phyloP scores from a whole-genome alignment of 1,284 basidiomycete genomes.

The Agroathelia rolfsii region DNA sequence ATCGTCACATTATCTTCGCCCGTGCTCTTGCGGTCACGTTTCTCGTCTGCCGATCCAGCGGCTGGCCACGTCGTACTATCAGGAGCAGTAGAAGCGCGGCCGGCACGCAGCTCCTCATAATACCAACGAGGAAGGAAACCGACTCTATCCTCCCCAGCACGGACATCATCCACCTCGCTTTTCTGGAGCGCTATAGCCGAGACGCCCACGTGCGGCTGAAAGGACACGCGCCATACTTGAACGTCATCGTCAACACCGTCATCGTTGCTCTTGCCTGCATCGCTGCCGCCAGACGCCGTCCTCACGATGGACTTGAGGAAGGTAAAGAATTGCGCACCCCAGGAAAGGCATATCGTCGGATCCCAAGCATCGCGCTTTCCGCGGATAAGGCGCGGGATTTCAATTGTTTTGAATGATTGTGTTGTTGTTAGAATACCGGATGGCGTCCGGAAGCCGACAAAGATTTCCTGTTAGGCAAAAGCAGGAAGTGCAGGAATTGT shows the following conservation, averaged over 20 bases:
- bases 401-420: slow-evolving; percentile 62
- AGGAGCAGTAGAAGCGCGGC: no score
- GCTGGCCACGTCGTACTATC: no score
- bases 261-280: slow-evolving; percentile 9
- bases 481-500: not conserved
- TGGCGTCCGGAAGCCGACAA: slow-evolving; percentile 87
- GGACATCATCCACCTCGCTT: slow-evolving; percentile 44
- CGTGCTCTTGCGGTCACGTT: no score
- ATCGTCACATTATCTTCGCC: no score
- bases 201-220: slow-evolving; percentile 46
- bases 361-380: slow-evolving; percentile 73
- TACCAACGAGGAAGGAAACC: slow-evolving; percentile 70
- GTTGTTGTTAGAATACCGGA: slow-evolving; percentile 54
- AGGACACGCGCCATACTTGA: slow-evolving; percentile 59
- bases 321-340: slow-evolving; percentile 55
- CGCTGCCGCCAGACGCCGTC: slow-evolving; percentile 9
- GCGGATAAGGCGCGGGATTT: slow-evolving; percentile 67
- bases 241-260: slow-evolving; percentile 10
- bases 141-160: slow-evolving; percentile 54
- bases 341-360: slow-evolving; percentile 64
- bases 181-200: slow-evolving; percentile 33
- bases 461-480: slow-evolving; percentile 49
- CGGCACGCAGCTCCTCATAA: slow-evolving; percentile 34
- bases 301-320: slow-evolving; percentile 38
- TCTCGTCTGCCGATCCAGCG: no score